These are phyloP conservation scores for Xylaria nigripes DNA, from an alignment of 495 filamentous ascomycete genomes.

Conservation along the genomic window DNA sequence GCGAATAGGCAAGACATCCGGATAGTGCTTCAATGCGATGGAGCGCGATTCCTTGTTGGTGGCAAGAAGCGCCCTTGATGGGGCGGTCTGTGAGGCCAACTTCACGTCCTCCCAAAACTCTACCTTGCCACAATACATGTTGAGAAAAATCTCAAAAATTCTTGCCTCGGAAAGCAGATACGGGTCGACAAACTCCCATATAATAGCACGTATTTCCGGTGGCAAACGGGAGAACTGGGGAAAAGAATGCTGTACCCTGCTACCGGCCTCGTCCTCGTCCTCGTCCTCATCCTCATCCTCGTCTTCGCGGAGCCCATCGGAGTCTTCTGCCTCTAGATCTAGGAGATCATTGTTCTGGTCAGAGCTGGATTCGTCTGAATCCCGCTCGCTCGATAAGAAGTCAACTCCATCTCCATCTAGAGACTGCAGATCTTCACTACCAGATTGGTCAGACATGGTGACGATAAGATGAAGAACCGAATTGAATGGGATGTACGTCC, in stretches of 20 bases:
- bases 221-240: conserved; percentile 33
- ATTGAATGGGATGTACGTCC: too few relatives aligned
- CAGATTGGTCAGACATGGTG: conserved; percentile 5
- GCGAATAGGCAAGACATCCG: conserved; percentile 22
- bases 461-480: neutral
- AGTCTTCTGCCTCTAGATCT: conserved; percentile 26
- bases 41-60: conserved; percentile 28
- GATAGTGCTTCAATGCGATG: conserved; percentile 25
- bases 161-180: conserved; percentile 24
- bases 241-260: conserved; percentile 16
- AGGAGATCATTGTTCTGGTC: conserved; percentile 15
- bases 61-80: conserved; percentile 25
- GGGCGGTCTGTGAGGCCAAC: conserved; percentile 24
- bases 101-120: conserved; percentile 9
- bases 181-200: conserved; percentile 36
- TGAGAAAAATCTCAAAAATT: conserved; percentile 15
- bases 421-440: neutral
- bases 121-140: neutral
- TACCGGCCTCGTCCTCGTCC: neutral
- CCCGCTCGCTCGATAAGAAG: neutral
- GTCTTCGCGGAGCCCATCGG: conserved; percentile 9
- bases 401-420: neutral
- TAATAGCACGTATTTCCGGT: conserved; percentile 29
- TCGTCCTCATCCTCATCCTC: conserved; percentile 5
- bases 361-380: conserved; percentile 7